Conservation (phyloP, 306 rosid species). For the Casuarina cunninghamiana region DNA sequence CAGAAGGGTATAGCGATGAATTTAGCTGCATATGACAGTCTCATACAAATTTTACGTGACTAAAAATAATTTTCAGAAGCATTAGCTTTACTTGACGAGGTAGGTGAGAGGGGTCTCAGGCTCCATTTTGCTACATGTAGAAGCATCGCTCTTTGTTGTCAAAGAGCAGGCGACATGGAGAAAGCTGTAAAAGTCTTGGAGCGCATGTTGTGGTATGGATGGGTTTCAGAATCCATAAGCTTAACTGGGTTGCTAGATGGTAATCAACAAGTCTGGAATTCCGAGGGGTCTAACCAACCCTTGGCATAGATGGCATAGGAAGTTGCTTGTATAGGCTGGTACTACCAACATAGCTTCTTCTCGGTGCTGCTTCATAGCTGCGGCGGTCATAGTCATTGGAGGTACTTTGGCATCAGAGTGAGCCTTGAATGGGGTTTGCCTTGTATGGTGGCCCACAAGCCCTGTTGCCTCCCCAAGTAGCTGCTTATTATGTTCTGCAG, state of each 20-base stretch:
- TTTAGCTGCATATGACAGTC: slow-evolving; percentile 18
- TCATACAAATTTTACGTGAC: slow-evolving; percentile 25
- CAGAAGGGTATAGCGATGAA: slow-evolving; percentile 21
- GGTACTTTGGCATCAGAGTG: not conserved
- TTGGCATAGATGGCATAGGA: not conserved
- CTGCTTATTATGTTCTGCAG: not conserved
- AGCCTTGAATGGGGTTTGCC: not conserved
- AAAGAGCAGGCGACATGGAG: slow-evolving; percentile 24
- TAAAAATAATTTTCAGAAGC: slow-evolving; percentile 10
- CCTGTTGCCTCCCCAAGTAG: not conserved
- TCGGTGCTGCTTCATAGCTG: not conserved
- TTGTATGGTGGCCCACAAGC: not conserved
- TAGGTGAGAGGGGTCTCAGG: slow-evolving; percentile 27
- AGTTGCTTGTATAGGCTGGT: not conserved
- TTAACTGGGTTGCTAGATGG: not conserved
- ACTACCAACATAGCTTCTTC: not conserved
- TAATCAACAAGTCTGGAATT: not conserved
- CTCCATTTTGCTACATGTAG: slow-evolving; percentile 31
- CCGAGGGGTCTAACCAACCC: not conserved
- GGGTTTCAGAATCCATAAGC: slow-evolving; percentile 34
- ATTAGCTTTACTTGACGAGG: slow-evolving; percentile 33
- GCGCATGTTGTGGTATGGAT: slow-evolving; percentile 36
- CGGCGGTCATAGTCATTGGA: not conserved
- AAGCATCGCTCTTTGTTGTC: slow-evolving; percentile 28
- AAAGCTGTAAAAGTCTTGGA: slow-evolving; percentile 37